Percentiles rank a stretch among this genome's conserved stretches.
phyloP scores from a whole-genome alignment of 2,329 filamentous ascomycete species.

The Colletotrichum australisinense region DNA sequence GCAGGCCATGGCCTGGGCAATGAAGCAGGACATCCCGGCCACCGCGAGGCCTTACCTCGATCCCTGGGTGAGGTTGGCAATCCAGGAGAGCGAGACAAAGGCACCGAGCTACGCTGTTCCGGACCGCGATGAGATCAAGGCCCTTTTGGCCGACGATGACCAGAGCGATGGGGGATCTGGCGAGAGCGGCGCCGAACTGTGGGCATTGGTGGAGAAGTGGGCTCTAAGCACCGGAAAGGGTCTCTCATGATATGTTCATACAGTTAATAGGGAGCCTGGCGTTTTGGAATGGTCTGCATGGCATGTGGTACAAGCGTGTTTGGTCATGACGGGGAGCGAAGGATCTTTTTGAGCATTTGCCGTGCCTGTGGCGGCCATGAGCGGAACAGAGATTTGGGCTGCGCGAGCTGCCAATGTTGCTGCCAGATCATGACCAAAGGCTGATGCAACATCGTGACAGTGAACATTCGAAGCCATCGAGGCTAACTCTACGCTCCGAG shows the following conservation, averaged over 20 bases:
- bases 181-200: conserved; percentile 26
- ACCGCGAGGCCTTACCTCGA: conserved; percentile 22
- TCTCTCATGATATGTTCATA: not conserved
- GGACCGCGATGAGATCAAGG: conserved; percentile 23
- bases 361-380: not conserved
- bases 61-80: conserved; percentile 28
- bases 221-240: not conserved
- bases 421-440: not conserved
- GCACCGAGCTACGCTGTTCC: conserved; percentile 28
- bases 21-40: conserved; percentile 26
- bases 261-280: not conserved
- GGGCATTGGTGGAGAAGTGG: conserved; percentile 33
- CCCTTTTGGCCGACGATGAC: conserved; percentile 18
- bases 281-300: not conserved
- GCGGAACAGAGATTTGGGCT: not conserved
- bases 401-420: not conserved
- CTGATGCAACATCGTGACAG: not conserved
- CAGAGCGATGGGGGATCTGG: not conserved
- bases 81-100: conserved; percentile 25
- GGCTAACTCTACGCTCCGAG: no score
- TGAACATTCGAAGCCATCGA: no score
- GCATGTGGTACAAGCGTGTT: not conserved
- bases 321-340: not conserved
- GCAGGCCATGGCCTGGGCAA: conserved; percentile 33
- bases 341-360: not conserved